Evolutionary conservation across 2,329 filamentous ascomycete species (phyloP), one percentile per base, ranked within the genome.

Genomic region (Lojkania enalia): DNA sequence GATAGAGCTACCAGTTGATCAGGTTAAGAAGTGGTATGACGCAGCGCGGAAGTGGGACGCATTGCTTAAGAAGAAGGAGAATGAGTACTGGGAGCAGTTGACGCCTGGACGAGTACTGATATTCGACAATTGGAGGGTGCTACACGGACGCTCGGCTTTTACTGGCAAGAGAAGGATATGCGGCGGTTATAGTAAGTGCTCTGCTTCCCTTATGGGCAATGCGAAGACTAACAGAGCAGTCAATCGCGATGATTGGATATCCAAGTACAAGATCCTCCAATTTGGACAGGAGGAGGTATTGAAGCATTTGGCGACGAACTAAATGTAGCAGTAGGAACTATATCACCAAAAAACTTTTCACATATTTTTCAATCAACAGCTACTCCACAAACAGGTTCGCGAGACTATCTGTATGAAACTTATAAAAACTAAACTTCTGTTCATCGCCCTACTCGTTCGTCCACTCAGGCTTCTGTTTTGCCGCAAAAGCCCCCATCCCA

Each of bases 401-500:
- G n/a, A n/a, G n/a, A n/a, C n/a, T n/a, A n/a, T n/a, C n/a, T n/a
- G n/a, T n/a, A n/a, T n/a, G n/a, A n/a, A n/a, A n/a, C n/a, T n/a
- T n/a, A n/a, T n/a, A n/a, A n/a, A n/a, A n/a, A n/a, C n/a, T n/a
- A n/a, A n/a, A n/a, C n/a, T n/a, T n/a, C n/a, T n/a, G n/a, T n/a
- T n/a, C n/a, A n/a, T n/a, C n/a, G n/a, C 9, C 25, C 40, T 80
- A 95, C 67, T 89, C 83, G 70, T 96, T 79, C 50, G 80, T 84
- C 92, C 94, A 99, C 70, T 94, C 84, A 0, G 94, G 76, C 80
- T 95, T 95, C 76, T 88, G 83, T 84, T 97, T 97, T 73, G 91
- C 88, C 2, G 88, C 87, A 78, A 99, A 99, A 11, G 94, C 94
- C 69, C 85, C 85, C 94, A 97, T 85, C 11, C 81, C 91, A 70